Conservation (phyloP, 148 eudicot species). For the Arbutus unedo region DNA sequence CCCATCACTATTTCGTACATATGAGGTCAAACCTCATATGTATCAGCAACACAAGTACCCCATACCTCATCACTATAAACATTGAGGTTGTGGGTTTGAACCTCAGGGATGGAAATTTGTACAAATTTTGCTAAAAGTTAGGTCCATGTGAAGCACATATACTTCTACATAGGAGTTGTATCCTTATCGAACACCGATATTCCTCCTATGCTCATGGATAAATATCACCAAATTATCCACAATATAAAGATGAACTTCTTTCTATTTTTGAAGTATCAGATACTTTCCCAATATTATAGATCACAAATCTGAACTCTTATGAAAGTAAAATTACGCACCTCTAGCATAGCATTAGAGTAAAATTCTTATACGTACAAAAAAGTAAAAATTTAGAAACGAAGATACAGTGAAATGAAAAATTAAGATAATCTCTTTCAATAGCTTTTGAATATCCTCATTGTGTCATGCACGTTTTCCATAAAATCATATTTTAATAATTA, state of each 20-base stretch:
- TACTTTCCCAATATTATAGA: no score
- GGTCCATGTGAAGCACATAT: not conserved
- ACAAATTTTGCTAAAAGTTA: not conserved
- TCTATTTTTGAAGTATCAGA: not conserved
- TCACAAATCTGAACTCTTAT: no score
- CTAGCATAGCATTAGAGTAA: not conserved
- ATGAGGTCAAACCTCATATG: not conserved
- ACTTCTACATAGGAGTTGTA: not conserved
- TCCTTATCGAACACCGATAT: not conserved
- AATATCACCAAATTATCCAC: not conserved
- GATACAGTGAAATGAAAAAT: not conserved
- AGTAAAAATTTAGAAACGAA: not conserved
- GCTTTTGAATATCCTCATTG: not conserved
- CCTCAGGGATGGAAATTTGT: not conserved
- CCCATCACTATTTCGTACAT: not conserved
- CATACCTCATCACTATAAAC: not conserved
- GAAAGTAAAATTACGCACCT: not conserved
- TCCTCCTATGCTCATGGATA: not conserved
- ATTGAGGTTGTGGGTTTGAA: not conserved
- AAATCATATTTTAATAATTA: not conserved
- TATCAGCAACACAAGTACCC: not conserved
- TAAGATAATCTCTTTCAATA: not conserved
- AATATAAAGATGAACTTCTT: not conserved
- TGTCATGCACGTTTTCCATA: not conserved
- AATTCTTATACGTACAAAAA: not conserved